Percentiles rank a stretch among this genome's conserved stretches.
Evolutionary conservation across 768 basidiomycete genomes (phyloP).

Genomic region (Boletus sensibilis): DNA sequence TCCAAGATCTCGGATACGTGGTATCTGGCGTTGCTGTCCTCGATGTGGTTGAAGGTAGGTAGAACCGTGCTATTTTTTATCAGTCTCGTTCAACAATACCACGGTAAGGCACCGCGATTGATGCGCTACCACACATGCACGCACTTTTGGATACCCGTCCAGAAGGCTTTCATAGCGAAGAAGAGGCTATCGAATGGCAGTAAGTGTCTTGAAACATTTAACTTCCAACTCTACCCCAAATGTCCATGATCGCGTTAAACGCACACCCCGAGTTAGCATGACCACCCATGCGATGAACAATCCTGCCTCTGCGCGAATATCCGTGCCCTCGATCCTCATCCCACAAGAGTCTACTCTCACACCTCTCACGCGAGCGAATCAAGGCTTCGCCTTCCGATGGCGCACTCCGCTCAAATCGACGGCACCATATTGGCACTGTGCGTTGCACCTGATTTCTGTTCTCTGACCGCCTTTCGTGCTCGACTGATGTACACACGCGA

Average conservation of each 20-base stretch:
- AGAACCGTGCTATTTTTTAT: neutral
- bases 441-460: conserved; percentile 18
- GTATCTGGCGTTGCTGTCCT: conserved; percentile 78
- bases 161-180: conserved; percentile 76
- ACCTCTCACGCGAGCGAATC: conserved; percentile 28
- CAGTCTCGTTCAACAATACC: neutral
- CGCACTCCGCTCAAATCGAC: conserved; percentile 81
- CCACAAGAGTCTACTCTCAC: conserved; percentile 41
- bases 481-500: neutral
- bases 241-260: neutral
- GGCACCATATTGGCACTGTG: conserved; percentile 88
- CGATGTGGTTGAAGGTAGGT: conserved; percentile 87
- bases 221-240: neutral
- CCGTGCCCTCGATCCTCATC: conserved; percentile 76
- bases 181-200: conserved; percentile 96
- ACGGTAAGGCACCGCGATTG: conserved; percentile 78
- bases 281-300: conserved; percentile 83
- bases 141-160: conserved; percentile 83
- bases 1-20: conserved; percentile 67
- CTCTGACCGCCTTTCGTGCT: neutral
- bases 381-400: conserved; percentile 57
- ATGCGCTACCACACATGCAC: conserved; percentile 92
- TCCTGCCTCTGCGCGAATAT: conserved; percentile 77
- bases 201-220: conserved; percentile 42
- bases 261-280: conserved; percentile 46